Base-by-base conservation (phyloP, 805 yeast species). In the Suhomyces canberraensis region DNA sequence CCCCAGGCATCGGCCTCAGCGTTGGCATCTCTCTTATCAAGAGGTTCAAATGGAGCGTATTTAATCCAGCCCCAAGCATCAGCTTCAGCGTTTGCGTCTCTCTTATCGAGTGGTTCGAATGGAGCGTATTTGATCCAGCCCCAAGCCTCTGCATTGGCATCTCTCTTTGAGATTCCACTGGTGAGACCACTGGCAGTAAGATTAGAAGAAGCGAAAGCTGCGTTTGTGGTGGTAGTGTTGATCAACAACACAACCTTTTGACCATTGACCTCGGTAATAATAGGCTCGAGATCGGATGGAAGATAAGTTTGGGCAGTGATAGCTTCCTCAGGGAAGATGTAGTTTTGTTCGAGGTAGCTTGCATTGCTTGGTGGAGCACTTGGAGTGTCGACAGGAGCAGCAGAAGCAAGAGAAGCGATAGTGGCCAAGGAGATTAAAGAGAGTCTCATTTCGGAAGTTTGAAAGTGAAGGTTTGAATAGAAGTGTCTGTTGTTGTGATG, bases 271-370 rank as follows among this genome's bases (percentile, higher is more conserved):
- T 39, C 38, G 20, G 29, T 33, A 13, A 45, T 30, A 17, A 47
- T 20, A 0, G 47, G 43, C 18, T 33, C 49, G 5, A 33, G 39
- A 4, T 40, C 48, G 21, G 24, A 34, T 8, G 41, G 21, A 24
- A 47, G 22, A 8, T 33, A 36, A 11, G 31, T 22, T 11, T 29
- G 25, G 25, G 29, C 47, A 21, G 22, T 22, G 22, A 47, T 26
- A n/a, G 51, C 45, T 29, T 47, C 43, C 3, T 39, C 41, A 11
- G 49, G 47, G 19, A 45, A 36, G 30, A 19, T n/a, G 31, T 31
- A 28, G 32, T 39, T 42, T 6, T 20, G 16, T 16, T 25, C 33
- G 9, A 13, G 13, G n/a, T 13, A n/a, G 7, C 25, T 18, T 8
- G 31, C 13, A 9, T 25, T 16, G 4, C 25, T 18, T 11, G n/a